These are phyloP conservation scores for Thymus mandschuricus DNA, from an alignment of 257 asterid species.

Conservation along the genomic window DNA sequence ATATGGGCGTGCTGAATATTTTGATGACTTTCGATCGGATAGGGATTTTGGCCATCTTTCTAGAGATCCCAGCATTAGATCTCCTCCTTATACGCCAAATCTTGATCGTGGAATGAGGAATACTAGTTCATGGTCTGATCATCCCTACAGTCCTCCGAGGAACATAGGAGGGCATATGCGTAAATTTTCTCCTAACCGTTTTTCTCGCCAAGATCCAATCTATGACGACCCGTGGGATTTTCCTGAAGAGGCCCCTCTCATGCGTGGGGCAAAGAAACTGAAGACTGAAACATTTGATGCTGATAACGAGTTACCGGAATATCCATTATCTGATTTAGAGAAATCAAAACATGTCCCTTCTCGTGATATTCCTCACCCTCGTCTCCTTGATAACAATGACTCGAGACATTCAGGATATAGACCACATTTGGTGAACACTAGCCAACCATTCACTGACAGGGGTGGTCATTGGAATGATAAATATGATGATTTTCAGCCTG, in stretches of 20 bases:
- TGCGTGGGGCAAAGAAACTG: conserved; percentile 69
- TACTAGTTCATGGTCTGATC: conserved; percentile 53
- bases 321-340: conserved; percentile 72
- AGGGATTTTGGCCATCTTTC: conserved; percentile 49
- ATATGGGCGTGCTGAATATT: conserved; percentile 48
- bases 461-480: conserved; percentile 52
- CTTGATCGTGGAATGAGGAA: conserved; percentile 51
- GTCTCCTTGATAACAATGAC: conserved; percentile 47
- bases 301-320: conserved; percentile 76
- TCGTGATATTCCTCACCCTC: conserved; percentile 47
- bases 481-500: conserved; percentile 51
- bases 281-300: conserved; percentile 47
- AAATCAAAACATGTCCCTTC: conserved; percentile 48
- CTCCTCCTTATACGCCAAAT: conserved; percentile 57
- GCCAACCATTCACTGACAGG: conserved; percentile 53
- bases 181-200: conserved; percentile 59
- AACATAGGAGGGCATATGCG: conserved; percentile 46
- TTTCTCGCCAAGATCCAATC: conserved; percentile 49
- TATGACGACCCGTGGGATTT: conserved; percentile 86
- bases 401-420: conserved; percentile 58
- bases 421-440: conserved; percentile 40
- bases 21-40: conserved; percentile 51
- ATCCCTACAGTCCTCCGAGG: conserved; percentile 55
- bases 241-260: conserved; percentile 76
- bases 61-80: conserved; percentile 52